Conservation (phyloP, 2,329 filamentous ascomycete species). For the Xylariaceae sp. region DNA sequence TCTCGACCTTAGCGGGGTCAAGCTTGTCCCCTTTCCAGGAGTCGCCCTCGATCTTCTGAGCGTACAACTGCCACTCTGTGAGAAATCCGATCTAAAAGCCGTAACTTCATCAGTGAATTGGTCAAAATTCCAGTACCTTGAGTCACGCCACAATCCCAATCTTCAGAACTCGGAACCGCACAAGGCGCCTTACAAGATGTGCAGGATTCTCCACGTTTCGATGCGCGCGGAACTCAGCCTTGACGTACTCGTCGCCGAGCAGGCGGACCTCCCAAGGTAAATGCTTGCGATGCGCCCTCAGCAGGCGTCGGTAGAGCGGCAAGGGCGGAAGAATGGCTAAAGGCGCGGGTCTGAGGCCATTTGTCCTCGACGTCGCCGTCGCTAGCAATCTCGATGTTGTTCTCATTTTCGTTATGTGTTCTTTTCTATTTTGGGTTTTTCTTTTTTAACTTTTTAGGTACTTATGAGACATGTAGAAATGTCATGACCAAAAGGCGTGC, state of each 20-base stretch:
- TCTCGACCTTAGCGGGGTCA: slow-evolving; percentile 76
- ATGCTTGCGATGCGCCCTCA: slow-evolving; percentile 78
- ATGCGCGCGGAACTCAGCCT: slow-evolving; percentile 85
- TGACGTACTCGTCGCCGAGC: slow-evolving; percentile 88
- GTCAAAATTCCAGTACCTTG: too few species aligned
- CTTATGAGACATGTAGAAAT: too few species aligned
- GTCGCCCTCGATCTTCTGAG: slow-evolving; percentile 85
- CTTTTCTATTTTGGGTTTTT: not conserved
- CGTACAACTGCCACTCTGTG: slow-evolving; percentile 94
- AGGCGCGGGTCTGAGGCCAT: slow-evolving; percentile 26
- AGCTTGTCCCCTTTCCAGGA: slow-evolving; percentile 78
- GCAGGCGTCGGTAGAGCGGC: slow-evolving; percentile 78
- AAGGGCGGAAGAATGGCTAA: slow-evolving; percentile 80
- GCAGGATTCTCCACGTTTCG: slow-evolving; percentile 79
- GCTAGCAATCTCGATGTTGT: slow-evolving; percentile 25
- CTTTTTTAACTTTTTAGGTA: too few species aligned
- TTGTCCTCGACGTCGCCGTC: slow-evolving; percentile 23
- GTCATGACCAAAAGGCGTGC: too few species aligned
- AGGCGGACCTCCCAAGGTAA: slow-evolving; percentile 69
- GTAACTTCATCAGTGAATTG: not conserved
- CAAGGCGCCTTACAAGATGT: slow-evolving; percentile 62
- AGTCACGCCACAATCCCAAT: too few species aligned
- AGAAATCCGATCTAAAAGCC: slow-evolving; percentile 79
- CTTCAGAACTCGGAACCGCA: too few species aligned
- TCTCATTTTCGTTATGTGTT: slow-evolving; percentile 21